A percentile compares a stretch with the other conserved stretches of the same genome.
Evolutionary conservation across 129 eudicot genomes (phyloP).

Genomic region (Lactuca sativa): DNA sequence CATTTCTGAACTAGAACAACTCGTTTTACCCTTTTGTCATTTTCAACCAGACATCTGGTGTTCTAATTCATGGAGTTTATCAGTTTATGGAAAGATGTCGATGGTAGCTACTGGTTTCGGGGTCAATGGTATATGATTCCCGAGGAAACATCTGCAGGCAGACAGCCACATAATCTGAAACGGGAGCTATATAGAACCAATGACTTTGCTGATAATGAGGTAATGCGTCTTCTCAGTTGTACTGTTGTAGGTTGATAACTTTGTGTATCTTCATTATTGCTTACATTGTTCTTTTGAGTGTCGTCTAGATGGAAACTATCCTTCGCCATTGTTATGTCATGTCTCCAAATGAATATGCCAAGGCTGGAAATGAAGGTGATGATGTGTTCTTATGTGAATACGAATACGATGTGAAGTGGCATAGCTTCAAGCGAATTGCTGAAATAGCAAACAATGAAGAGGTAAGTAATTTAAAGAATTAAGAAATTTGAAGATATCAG

Average conservation of each 20-base stretch:
- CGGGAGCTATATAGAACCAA: slow-evolving; percentile 91
- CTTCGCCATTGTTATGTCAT: slow-evolving; percentile 83
- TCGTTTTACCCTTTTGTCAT: background rate
- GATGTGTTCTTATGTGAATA: slow-evolving; percentile 94
- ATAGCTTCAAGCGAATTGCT: slow-evolving; percentile 83
- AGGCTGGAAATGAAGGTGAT: slow-evolving; percentile 83
- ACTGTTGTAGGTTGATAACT: slow-evolving; percentile 18
- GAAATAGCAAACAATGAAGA: slow-evolving; percentile 62
- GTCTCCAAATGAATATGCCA: slow-evolving; percentile 73
- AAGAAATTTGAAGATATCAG: background rate
- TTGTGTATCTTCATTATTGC: background rate
- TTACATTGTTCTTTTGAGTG: background rate
- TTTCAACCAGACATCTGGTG: background rate
- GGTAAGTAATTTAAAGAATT: slow-evolving; percentile 35
- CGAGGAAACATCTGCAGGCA: slow-evolving; percentile 85
- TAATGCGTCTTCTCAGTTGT: slow-evolving; percentile 24
- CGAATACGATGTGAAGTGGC: slow-evolving; percentile 82
- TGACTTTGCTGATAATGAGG: slow-evolving; percentile 92
- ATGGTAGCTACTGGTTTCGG: slow-evolving; percentile 80
- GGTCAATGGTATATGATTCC: slow-evolving; percentile 95
- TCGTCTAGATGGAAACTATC: slow-evolving; percentile 77
- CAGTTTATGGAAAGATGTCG: slow-evolving; percentile 92
- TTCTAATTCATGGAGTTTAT: background rate
- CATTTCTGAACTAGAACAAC: background rate
- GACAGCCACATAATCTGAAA: slow-evolving; percentile 89